Percentiles rank a stretch among this genome's conserved stretches.
phyloP scores from a whole-genome alignment of 768 basidiomycete genomes.

The Suillus hirtellus region DNA sequence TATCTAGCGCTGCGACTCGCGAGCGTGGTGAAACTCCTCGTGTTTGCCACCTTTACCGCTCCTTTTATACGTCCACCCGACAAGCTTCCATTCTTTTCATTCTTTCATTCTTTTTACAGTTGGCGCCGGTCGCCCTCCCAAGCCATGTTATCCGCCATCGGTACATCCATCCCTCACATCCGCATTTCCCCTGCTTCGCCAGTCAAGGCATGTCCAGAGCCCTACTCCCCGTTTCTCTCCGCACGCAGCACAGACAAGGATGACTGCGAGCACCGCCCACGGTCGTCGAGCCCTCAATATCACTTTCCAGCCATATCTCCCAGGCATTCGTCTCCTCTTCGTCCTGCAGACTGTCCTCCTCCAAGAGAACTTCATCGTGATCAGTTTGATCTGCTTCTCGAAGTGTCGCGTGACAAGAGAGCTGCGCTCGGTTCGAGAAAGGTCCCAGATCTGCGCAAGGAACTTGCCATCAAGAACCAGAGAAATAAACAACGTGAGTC shows the following conservation, averaged over 20 bases:
- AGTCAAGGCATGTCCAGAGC: conserved; percentile 50
- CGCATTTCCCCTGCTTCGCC: conserved; percentile 68
- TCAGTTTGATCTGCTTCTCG: conserved; percentile 64
- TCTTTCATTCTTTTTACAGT: conserved; percentile 22
- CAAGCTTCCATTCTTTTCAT: conserved; percentile 30
- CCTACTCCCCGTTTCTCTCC: conserved; percentile 61
- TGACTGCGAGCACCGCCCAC: conserved; percentile 57
- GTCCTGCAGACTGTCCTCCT: conserved; percentile 38
- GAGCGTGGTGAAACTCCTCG: conserved; percentile 19
- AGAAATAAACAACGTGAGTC: conserved; percentile 71
- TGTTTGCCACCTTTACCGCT: conserved; percentile 19
- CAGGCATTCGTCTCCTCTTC: conserved; percentile 52
- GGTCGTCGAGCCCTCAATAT: conserved; percentile 56
- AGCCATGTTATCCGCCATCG: conserved; percentile 21
- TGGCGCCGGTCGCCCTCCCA: conserved; percentile 52
- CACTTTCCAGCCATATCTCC: conserved; percentile 39
- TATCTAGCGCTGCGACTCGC: conserved; percentile 11
- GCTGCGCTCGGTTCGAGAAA: conserved; percentile 45
- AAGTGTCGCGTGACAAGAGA: conserved; percentile 59
- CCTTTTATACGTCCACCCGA: conserved; percentile 34
- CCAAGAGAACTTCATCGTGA: conserved; percentile 60
- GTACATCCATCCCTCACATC: conserved; percentile 56
- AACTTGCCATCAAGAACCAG: conserved; percentile 72
- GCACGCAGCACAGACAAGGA: conserved; percentile 31
- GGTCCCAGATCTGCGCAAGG: conserved; percentile 64